Conservation (phyloP, 257 asterid species). For the Capsicum chinense region DNA sequence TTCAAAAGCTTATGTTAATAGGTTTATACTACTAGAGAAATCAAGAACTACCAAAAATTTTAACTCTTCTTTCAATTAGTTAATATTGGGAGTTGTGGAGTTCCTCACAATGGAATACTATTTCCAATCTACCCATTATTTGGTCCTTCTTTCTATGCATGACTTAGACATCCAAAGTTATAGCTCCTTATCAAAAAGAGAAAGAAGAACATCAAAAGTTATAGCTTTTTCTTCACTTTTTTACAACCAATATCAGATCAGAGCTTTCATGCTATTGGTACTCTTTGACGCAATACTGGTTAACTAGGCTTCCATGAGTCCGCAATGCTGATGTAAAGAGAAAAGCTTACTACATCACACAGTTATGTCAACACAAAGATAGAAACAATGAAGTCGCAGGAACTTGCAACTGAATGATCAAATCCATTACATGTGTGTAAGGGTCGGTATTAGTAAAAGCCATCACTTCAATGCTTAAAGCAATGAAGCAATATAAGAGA, state of each 20-base stretch:
- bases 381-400: neutral
- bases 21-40: neutral
- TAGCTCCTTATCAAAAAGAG: neutral
- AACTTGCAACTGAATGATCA: slow-evolving; percentile 7
- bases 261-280: neutral
- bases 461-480: neutral
- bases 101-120: neutral
- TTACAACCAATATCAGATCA: neutral
- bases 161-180: neutral
- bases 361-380: neutral
- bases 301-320: neutral
- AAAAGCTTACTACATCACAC: neutral
- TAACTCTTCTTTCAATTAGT: neutral
- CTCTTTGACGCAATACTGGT: neutral
- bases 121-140: neutral
- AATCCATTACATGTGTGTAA: neutral
- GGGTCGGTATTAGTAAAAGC: neutral
- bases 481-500: neutral
- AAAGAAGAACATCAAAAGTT: neutral
- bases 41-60: neutral
- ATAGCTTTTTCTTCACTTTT: neutral
- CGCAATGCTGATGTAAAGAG: neutral
- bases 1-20: slow-evolving; percentile 1
- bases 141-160: neutral
- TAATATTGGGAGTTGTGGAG: neutral